Evolutionary conservation across 1,284 basidiomycete genomes (phyloP), one percentile per base, ranked within the genome.

Genomic region (Mycosarcoma maydis): DNA sequence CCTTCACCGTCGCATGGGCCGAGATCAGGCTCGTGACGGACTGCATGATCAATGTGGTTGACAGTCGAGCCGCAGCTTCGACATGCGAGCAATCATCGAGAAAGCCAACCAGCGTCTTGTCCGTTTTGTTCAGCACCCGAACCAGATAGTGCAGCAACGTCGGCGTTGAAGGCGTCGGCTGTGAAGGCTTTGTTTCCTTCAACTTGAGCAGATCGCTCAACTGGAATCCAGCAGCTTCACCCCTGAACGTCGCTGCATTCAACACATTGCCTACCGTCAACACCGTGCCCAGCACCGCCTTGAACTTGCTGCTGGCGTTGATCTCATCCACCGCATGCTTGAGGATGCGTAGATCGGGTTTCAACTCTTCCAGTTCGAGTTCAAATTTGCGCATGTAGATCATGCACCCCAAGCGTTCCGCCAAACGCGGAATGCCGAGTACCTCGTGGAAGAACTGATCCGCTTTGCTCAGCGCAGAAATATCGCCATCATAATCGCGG

Each of bases 141-240:
- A 91, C 91, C 22, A 95, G 78, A 79, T 92, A 95, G 81, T 96
- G 92, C 23, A 96, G 84, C 22, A 96, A 84, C 0, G 91, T 94
- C 0, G 92, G 91, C 71, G 91, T 94, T 2, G 87, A 87, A 0
- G 86, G 51, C 0, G 86, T 86, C 0, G 87, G 87, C 56, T 87
- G 88, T 0, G 87, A 87, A 0, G 91, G 90, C 83, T 88, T 91
- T 4, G 90, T 94, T 72, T 95, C 92, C 75, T 88, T 90, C 82
- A 94, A 83, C 88, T 94, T 94, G 14, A 89, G 80, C 27, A 96
- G 82, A 2, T 90, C 88, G 48, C 90, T 89, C 16, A 96, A 83
- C 75, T 89, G 89, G 82, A 97, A 95, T 0, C 92, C 94, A 11
- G 83, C 84, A 8, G 92, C 93, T 47, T 87, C 87, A 11, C 93